Evolutionary conservation across 805 yeast species (phyloP).

Genomic region (baker's yeast (Saccharomyces cerevisiae)): DNA sequence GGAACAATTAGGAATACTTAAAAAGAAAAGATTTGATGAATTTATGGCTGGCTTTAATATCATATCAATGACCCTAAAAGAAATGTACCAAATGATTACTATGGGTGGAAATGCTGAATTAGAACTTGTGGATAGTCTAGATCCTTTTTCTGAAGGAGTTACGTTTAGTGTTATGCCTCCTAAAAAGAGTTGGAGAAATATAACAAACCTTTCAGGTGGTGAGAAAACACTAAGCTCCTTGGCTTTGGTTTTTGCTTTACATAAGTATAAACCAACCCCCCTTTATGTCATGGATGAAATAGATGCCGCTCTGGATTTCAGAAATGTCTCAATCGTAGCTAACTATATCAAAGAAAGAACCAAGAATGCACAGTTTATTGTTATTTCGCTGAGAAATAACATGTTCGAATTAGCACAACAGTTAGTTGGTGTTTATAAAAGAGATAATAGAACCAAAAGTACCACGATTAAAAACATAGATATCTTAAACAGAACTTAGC

Average conservation of each 20-base stretch:
- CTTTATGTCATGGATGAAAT: slow-evolving; percentile 98
- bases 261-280: slow-evolving; percentile 94
- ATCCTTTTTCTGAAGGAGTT: slow-evolving; percentile 97
- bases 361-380: slow-evolving; percentile 92
- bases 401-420: slow-evolving; percentile 96
- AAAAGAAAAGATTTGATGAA: slow-evolving; percentile 69
- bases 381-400: slow-evolving; percentile 88
- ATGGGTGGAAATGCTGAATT: slow-evolving; percentile 99
- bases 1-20: slow-evolving; percentile 55
- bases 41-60: slow-evolving; percentile 88
- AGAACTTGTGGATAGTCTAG: slow-evolving; percentile 88
- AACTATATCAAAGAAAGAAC: slow-evolving; percentile 94
- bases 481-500: slow-evolving; percentile 19
- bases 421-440: slow-evolving; percentile 91
- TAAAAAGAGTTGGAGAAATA: slow-evolving; percentile 93
- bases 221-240: slow-evolving; percentile 92
- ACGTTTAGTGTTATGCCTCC: slow-evolving; percentile 98
- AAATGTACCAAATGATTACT: slow-evolving; percentile 96
- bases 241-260: slow-evolving; percentile 93
- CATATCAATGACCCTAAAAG: slow-evolving; percentile 82
- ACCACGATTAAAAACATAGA: slow-evolving; percentile 68
- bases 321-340: slow-evolving; percentile 96
- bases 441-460: slow-evolving; percentile 81
- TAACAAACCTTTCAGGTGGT: slow-evolving; percentile 92
- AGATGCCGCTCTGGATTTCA: slow-evolving; percentile 95